Evolutionary conservation across 331 rosid species (phyloP).

Genomic region (Pyrus hybrid): DNA sequence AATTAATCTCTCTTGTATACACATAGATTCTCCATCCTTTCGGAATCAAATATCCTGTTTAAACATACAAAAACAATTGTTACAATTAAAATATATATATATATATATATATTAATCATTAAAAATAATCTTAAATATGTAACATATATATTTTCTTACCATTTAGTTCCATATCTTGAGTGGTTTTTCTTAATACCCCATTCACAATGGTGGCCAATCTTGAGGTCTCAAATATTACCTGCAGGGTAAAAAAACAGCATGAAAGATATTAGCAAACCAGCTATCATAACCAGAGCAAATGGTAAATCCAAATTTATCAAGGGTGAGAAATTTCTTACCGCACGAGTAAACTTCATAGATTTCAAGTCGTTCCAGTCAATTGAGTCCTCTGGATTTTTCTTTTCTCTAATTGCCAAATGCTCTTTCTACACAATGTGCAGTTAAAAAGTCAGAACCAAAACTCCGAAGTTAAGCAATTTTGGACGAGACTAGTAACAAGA

Average conservation of each 20-base stretch:
- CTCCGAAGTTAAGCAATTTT: neutral
- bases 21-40: constrained; percentile 95
- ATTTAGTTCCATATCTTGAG: constrained; percentile 84
- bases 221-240: constrained; percentile 96
- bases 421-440: constrained; percentile 42
- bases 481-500: neutral
- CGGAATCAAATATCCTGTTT: constrained; percentile 79
- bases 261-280: neutral
- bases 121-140: neutral
- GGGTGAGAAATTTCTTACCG: constrained; percentile 39
- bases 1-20: constrained; percentile 86
- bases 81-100: no score
- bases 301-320: neutral
- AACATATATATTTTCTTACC: constrained; percentile 38
- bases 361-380: constrained; percentile 61
- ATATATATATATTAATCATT: no score
- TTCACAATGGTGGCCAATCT: constrained; percentile 94
- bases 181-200: constrained; percentile 88
- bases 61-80: neutral
- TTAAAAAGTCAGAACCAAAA: constrained; percentile 7
- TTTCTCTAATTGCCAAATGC: constrained; percentile 73
- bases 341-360: constrained; percentile 87
- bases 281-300: neutral
- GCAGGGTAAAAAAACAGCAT: constrained; percentile 8
- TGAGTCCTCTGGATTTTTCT: constrained; percentile 61